Conservation (phyloP, 768 basidiomycete genomes). For the Chalciporus piperatus region DNA sequence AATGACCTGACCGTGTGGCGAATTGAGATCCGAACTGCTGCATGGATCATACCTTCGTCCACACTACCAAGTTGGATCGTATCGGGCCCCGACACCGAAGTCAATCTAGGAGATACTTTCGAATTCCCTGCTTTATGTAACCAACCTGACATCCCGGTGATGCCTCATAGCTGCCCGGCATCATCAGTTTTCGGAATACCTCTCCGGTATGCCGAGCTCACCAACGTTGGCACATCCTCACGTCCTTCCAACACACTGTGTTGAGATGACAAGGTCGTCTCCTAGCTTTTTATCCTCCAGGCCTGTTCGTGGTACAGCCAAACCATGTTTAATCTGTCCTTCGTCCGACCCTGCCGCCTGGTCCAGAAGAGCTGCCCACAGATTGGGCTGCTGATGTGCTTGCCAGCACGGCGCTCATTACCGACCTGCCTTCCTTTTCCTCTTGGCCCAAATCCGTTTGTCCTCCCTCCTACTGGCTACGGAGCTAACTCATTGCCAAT, state of each 20-base stretch:
- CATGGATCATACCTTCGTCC: conserved; percentile 1
- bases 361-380: not conserved
- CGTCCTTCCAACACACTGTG: not conserved
- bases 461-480: conserved; percentile 1
- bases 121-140: not conserved
- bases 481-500: not conserved
- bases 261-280: not conserved
- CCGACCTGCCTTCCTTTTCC: not conserved
- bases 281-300: not conserved
- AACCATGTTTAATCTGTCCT: conserved; percentile 10
- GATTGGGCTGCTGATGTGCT: not conserved
- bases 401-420: not conserved
- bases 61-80: not conserved
- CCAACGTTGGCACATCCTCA: not conserved
- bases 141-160: not conserved
- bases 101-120: conserved; percentile 1
- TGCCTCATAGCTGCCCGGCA: not conserved
- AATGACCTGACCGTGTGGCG: not conserved
- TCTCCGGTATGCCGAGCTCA: not conserved
- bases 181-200: conserved; percentile 4
- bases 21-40: conserved; percentile 13
- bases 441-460: not conserved
- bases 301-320: not conserved
- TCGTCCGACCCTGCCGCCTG: not conserved
- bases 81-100: not conserved